Evolutionary conservation across 352 stramenopile genomes (phyloP), one percentile per base, ranked within the genome.

Genomic region (Phytophthora agathidicida): DNA sequence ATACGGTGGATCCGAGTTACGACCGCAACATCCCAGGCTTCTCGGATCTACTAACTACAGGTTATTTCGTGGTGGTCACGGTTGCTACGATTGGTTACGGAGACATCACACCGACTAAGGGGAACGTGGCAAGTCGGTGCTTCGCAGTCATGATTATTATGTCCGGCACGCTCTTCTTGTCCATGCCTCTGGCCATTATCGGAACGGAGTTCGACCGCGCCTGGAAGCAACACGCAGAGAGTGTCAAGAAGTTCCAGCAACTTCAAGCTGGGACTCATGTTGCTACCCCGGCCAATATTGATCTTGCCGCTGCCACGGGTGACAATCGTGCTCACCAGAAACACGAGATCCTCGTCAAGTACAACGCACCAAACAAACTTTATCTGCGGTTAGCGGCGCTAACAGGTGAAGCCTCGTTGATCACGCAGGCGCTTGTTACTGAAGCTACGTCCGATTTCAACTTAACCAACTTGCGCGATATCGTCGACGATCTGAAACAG

Each of bases 101-200:
- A 24, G 83, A 93, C 43, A 87, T 93, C 42, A 88, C 80, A 7
- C 83, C 83, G 2, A 88, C 80, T 0, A 88, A 89, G 20, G 80
- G 80, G 28, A 93, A 93, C 49, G 78, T 88, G 38, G 65, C 74
- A 33, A 79, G 77, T 7, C 73, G 77, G 0, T 65, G 80, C 23
- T 89, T 85, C 41, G 73, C 82, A 7, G 75, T 92, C 17, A 87
- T 94, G 77, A 88, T 89, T 47, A 94, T 94, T 56, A 88, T 94
- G 77, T 88, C 82, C 19, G 84, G 84, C 11, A 91, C 84, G 14
- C 68, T 94, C 24, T 94, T 94, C 55, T 68, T 94, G 42, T 91
- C 84, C 39, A 94, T 94, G 82, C 84, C 84, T 48, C 73, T 94
- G 26, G 84, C 84, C 32, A 94, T 94, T 77, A 91, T 94, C 58